Conservation (phyloP, 176 grass and related monocot species). For the Calamus simplicifolius region DNA sequence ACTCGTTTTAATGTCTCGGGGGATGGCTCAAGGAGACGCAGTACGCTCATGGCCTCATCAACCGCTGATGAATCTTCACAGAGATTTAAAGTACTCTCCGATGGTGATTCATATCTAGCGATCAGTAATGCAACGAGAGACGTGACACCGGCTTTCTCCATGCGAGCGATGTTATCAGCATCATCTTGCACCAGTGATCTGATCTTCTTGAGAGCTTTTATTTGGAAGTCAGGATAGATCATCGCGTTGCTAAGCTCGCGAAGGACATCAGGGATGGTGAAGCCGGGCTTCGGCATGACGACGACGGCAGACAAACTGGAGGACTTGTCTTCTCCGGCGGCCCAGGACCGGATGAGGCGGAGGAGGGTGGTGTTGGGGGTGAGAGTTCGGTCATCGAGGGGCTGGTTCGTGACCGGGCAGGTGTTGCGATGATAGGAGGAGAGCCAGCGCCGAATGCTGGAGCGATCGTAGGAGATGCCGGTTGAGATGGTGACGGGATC, state of each 20-base stretch:
- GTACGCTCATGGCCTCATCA: background rate
- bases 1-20: background rate
- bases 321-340: background rate
- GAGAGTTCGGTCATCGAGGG: background rate
- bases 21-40: conserved; percentile 13
- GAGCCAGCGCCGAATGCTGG: conserved; percentile 11
- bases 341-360: conserved; percentile 19
- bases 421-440: background rate
- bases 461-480: conserved; percentile 18
- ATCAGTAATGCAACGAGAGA: conserved; percentile 12
- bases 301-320: background rate
- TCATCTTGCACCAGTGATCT: background rate
- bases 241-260: background rate
- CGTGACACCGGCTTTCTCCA: conserved; percentile 8
- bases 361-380: conserved; percentile 24
- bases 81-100: background rate
- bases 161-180: background rate
- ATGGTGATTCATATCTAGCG: too few species aligned
- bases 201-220: conserved; percentile 2
- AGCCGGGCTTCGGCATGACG: background rate
- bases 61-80: background rate
- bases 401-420: conserved; percentile 16
- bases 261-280: background rate
- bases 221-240: background rate
- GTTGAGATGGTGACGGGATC: conserved; percentile 15